Conservation (phyloP, 208 protist genomes). For the Trypanosoma vivax region DNA sequence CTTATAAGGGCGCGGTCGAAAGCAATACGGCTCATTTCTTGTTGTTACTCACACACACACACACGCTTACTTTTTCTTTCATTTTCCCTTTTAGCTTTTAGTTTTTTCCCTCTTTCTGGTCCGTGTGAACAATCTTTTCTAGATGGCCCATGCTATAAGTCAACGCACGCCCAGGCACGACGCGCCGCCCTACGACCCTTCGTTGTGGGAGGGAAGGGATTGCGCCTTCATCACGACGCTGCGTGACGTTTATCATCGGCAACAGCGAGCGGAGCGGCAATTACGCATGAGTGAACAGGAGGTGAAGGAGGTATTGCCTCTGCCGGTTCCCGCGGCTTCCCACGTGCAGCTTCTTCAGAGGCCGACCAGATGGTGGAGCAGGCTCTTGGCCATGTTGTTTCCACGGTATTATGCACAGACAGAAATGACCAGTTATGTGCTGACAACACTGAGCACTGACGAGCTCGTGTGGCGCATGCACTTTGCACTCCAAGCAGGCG, state of each 20-base stretch:
- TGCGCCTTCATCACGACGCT: constrained; percentile 51
- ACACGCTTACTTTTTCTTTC: too few relatives aligned
- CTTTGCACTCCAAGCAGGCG: constrained; percentile 55
- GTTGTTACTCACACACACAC: too few relatives aligned
- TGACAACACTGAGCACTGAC: constrained; percentile 26
- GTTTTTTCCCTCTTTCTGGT: background rate
- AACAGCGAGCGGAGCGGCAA: constrained; percentile 23
- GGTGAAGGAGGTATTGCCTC: background rate
- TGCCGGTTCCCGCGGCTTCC: background rate
- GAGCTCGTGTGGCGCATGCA: constrained; percentile 70
- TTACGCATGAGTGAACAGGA: background rate
- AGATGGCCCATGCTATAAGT: background rate
- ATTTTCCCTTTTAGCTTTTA: too few relatives aligned
- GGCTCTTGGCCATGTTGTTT: constrained; percentile 23
- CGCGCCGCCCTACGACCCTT: constrained; percentile 53
- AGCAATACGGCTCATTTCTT: too few relatives aligned
- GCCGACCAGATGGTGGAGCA: constrained; percentile 15
- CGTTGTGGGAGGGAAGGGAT: constrained; percentile 45
- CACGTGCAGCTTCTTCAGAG: background rate
- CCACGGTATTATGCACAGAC: constrained; percentile 28
- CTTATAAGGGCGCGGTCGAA: too few relatives aligned
- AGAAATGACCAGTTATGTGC: constrained; percentile 13
- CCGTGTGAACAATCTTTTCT: background rate
- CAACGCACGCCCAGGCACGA: constrained; percentile 44
- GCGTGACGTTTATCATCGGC: constrained; percentile 10